Evolutionary conservation across 768 basidiomycete genomes (phyloP), one percentile per base, ranked within the genome.

Genomic region (Russula brevipes): DNA sequence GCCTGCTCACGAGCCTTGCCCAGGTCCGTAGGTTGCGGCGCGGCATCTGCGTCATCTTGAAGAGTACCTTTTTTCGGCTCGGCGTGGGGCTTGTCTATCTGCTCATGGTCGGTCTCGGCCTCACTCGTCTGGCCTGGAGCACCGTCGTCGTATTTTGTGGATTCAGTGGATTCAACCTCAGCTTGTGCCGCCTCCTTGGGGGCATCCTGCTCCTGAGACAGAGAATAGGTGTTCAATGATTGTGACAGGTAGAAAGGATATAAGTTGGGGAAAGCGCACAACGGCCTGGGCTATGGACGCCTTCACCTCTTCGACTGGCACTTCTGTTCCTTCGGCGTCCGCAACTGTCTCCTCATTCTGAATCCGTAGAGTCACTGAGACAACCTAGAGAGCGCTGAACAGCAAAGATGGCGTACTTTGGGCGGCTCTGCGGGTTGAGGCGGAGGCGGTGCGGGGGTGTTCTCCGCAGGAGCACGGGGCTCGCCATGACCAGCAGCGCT

Each of bases 401-500:
- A 31, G 31, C 10, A 31, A 24, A 44, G 38, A 16, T 5, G 59
- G 14, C 51, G 12, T 41, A 66, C 63, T 19, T 59, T 35, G 19
- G 36, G 60, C 39, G 54, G 49, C 5, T 58, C 53, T 59, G 36
- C 24, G 6, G 47, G 47, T 14, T 42, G 57, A 19, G 46, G 47
- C 10, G 49, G 53, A 33, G 46, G 36, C 76, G 66, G 78, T 77
- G 57, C 80, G 79, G 72, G 81, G 76, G 64, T 81, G 59, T 80
- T 69, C 66, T 82, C 80, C 65, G 78, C 79, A 65, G 78, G 77
- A 49, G 77, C 78, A 66, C 77, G 78, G 69, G 83, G 80, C 69
- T 79, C 79, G 64, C 78, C 81, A 69, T 83, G 82, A 58, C 82
- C 78, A 63, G 81, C 77, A 54, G 81, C 81, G 71, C 80, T 80